Conservation (phyloP, 2,329 filamentous ascomycete genomes). For the Bipolaris zeicola region DNA sequence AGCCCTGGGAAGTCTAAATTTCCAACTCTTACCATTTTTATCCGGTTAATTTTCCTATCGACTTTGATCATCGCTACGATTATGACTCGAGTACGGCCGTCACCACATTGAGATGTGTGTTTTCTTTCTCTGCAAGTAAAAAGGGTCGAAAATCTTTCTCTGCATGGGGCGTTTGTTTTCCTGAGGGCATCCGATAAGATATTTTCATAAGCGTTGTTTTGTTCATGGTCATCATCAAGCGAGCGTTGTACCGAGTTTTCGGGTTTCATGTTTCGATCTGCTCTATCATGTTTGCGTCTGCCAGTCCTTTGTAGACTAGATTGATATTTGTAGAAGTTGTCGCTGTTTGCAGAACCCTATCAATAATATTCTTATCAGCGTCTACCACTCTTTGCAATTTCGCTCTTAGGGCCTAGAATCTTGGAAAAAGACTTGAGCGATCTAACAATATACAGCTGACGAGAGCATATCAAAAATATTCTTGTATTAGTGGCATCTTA, state of each 20-base stretch:
- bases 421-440: neutral
- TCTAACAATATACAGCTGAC: neutral
- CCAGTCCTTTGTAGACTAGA: conserved; percentile 12
- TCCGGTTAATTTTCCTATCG: neutral
- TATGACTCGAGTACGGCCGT: neutral
- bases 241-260: conserved; percentile 2
- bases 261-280: neutral
- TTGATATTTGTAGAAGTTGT: conserved; percentile 1
- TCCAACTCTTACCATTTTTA: neutral
- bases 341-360: neutral
- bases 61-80: neutral
- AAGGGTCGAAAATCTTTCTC: neutral
- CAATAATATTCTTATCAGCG: neutral
- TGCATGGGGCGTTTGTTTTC: neutral
- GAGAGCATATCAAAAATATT: neutral
- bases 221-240: conserved; percentile 2
- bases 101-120: neutral
- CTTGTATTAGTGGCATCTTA: neutral
- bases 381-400: neutral
- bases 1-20: conserved; percentile 20
- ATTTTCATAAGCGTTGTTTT: neutral
- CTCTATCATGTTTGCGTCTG: neutral
- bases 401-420: no score
- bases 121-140: neutral
- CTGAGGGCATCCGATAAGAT: neutral